Evolutionary conservation across 225 moss, liverwort and hornwort species (phyloP), one percentile per base, ranked within the genome.

Genomic region (Antitrichia curtipendula): DNA sequence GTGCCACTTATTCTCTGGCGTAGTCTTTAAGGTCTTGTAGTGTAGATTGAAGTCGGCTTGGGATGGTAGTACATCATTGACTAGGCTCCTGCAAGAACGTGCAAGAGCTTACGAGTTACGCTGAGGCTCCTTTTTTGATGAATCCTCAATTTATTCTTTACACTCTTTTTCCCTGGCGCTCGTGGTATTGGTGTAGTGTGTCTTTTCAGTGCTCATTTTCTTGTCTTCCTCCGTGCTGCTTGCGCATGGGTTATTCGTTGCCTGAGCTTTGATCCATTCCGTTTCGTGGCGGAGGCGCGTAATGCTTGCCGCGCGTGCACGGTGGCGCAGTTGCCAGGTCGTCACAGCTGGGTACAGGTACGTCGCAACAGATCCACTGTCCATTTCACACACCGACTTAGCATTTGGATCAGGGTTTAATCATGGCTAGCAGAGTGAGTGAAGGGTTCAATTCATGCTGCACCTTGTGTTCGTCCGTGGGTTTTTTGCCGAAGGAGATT

Each of bases 281-380:
- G 65, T 88, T 86, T 80, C 76, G 75, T 68, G 82, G 56, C 14
- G 85, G 87, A 85, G 92, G 92, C 71, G 92, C 82, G 36, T 92
- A 89, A 85, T 92, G 90, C 89, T 89, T 92, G 58, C 90, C 89
- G 23, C 40, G 65, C 38, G 90, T 90, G 85, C 90, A 90, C 36
- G 90, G 78, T 47, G 87, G 81, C 66, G 87, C 88, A 29, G 28
- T 81, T 72, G 59, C 85, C 71, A 92, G 87, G 15, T 87, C 90
- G 59, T 87, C 78, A 60, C 78, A 90, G 82, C 60, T 87, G 53
- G 84, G 59, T 61, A 52, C 90, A 27, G 86, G 82, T 45, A 85
- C 89, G 87, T 79, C 87, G 61, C 92, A 90, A 49, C 89, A 92
- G 63, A 86, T 82, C 90, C 92, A 92, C 89, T 90, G 85, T 75